Base-by-base conservation (phyloP, 2,329 filamentous ascomycete species). In the Lasiodiplodia sp. region DNA sequence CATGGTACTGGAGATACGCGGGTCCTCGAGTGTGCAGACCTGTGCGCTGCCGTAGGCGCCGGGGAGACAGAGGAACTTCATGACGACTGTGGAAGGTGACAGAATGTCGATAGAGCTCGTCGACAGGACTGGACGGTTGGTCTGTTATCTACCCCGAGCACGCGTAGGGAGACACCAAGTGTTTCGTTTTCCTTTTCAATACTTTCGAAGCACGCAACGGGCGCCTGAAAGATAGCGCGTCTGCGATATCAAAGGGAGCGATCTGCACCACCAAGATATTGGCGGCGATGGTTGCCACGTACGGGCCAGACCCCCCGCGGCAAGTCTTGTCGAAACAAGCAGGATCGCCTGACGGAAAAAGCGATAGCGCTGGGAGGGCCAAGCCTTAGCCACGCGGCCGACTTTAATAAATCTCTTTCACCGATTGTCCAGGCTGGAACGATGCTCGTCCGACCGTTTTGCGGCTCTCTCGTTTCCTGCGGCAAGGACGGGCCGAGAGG, bases 51-150 rank as follows among this genome's bases (percentile, higher is more conserved):
- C 86, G 74, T 85, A 88, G 25, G 86, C 85, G 70, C 86, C 86
- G 40, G 86, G 86, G 10, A 88, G 80, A 74, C 86, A 88, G 38
- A 88, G 76, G 65, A 88, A 85, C 73, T 80, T 86, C 86, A 88
- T 88, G 21, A 71, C 28, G 14, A 34, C 40, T 34, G 4, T 49
- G 82, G 75, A n/a, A 52, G 37, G n/a, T 18, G 44, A 38, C 28
- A 40, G 58, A 37, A 14, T 62, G 12, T 67, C 55, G 18, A 28
- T n/a, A 47, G 18, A 21, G 18, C 44, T 10, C 16, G 3, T 51
- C 25, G 3, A 12, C 7, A n/a, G 31, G 28, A 40, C 25, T 31
- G 44, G 47, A 31, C 5, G n/a, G 5, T 3, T 1, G 47, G 12
- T 64, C 60, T 53, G 28, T 52, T 64, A 64, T 64, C 37, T 64